A percentile compares a stretch with the other conserved stretches of the same genome.
Evolutionary conservation across 1,284 basidiomycete species (phyloP).

Genomic region (Ganoderma resinaceum): DNA sequence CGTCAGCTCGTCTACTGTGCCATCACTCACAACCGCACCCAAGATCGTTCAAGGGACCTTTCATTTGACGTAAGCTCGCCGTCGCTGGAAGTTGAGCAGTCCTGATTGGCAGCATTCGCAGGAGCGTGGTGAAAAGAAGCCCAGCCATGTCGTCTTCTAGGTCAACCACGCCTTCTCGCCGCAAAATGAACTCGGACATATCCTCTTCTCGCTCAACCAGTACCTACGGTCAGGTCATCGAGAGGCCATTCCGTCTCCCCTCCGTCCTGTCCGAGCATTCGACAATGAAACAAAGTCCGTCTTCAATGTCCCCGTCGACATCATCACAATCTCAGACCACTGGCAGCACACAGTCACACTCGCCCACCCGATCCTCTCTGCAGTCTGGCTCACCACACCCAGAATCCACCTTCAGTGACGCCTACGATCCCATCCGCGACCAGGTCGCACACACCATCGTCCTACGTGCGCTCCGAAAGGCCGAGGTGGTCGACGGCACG

Average conservation of each 20-base stretch:
- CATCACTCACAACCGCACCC: background rate
- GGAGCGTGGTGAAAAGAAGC: background rate
- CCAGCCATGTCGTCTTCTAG: background rate
- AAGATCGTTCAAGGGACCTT: background rate
- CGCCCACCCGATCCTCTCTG: background rate
- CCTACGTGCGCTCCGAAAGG: conserved; percentile 57
- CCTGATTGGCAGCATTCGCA: background rate
- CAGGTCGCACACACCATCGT: conserved; percentile 70
- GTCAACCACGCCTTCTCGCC: conserved; percentile 10
- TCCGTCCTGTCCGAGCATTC: conserved; percentile 9
- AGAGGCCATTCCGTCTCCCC: conserved; percentile 6
- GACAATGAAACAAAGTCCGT: background rate
- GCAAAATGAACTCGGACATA: conserved; percentile 5
- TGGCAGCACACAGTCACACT: background rate
- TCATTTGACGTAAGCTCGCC: background rate
- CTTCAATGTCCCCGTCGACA: conserved; percentile 37
- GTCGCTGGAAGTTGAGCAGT: background rate
- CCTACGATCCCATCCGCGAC: conserved; percentile 64
- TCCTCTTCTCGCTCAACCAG: conserved; percentile 21
- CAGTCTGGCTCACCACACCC: background rate
- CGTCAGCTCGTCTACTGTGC: background rate
- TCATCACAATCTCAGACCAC: background rate
- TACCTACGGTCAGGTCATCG: conserved; percentile 30
- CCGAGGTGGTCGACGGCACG: conserved; percentile 55
- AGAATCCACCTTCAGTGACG: conserved; percentile 31